Evolutionary conservation across 148 eudicot genomes (phyloP).

Genomic region (Linanthus parryae): DNA sequence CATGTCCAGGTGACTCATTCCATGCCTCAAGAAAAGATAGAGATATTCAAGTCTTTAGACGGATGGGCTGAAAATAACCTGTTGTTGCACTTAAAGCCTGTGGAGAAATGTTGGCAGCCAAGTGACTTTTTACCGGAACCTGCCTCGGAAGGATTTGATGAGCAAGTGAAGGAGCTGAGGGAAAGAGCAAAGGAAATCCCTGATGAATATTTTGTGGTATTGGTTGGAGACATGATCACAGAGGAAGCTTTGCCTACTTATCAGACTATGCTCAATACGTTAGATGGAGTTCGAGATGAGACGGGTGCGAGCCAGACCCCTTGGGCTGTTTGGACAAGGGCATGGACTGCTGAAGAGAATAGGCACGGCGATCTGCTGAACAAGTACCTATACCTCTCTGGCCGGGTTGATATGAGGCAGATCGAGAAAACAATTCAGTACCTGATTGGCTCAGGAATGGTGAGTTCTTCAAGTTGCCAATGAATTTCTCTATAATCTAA

Average conservation of each 20-base stretch:
- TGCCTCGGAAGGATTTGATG: background rate
- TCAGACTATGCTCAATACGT: conserved; percentile 3
- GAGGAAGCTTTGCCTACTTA: conserved; percentile 10
- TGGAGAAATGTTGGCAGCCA: background rate
- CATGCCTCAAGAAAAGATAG: conserved; percentile 2
- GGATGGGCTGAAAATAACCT: conserved; percentile 4
- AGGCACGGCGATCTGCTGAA: conserved; percentile 5
- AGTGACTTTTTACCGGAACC: conserved; percentile 15
- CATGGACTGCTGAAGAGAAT: conserved; percentile 9
- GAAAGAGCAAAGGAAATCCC: conserved; percentile 6
- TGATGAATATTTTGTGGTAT: conserved; percentile 2
- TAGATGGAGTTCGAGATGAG: conserved; percentile 8
- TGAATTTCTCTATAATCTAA: too few relatives aligned
- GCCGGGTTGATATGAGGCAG: conserved; percentile 8
- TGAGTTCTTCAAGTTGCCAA: too few relatives aligned
- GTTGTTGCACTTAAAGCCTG: conserved; percentile 5
- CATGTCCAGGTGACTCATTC: conserved; percentile 5
- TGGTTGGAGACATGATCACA: conserved; percentile 11
- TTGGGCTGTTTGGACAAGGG: conserved; percentile 11
- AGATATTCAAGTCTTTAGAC: background rate
- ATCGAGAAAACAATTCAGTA: conserved; percentile 8
- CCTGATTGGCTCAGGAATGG: conserved; percentile 9
- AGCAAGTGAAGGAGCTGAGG: background rate
- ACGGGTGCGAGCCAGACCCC: conserved; percentile 7
- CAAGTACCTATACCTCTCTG: conserved; percentile 3